Conservation (phyloP, 2,329 filamentous ascomycete genomes). For the Aspergillus texensis region DNA sequence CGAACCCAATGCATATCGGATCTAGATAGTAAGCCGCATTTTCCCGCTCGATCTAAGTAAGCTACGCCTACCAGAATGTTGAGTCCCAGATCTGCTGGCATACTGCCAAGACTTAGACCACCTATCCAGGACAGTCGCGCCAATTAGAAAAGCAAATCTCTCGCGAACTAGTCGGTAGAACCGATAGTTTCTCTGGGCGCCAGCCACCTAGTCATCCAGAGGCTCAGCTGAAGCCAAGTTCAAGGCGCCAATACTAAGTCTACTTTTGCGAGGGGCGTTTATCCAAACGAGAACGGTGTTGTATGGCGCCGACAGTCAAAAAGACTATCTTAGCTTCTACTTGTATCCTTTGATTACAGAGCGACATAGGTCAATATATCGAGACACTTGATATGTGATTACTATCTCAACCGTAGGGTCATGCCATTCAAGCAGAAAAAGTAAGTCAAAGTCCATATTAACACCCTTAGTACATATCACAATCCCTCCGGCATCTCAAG, state of each 20-base stretch:
- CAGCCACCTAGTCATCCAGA: background rate
- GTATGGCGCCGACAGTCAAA: too few relatives aligned
- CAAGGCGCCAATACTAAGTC: background rate
- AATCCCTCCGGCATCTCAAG: too few relatives aligned
- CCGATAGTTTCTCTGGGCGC: background rate
- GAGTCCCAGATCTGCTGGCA: background rate
- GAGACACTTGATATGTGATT: too few relatives aligned
- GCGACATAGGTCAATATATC: too few relatives aligned
- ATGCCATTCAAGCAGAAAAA: too few relatives aligned
- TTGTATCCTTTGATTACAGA: too few relatives aligned
- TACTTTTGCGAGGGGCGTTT: background rate
- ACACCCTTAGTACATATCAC: too few relatives aligned
- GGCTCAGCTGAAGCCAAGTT: background rate
- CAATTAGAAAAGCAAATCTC: background rate
- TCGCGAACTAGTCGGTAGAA: background rate
- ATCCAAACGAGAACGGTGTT: too few relatives aligned
- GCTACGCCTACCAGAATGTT: background rate
- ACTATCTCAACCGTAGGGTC: fast-evolving
- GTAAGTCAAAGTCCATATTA: too few relatives aligned
- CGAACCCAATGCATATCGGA: background rate
- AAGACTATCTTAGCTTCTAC: too few relatives aligned
- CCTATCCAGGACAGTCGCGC: background rate
- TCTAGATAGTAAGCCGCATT: background rate
- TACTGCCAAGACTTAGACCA: background rate
- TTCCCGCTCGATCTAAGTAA: background rate